These are phyloP conservation scores for Ichthyophthirius multifiliis DNA, from an alignment of 169 alveolate species.

Conservation along the genomic window DNA sequence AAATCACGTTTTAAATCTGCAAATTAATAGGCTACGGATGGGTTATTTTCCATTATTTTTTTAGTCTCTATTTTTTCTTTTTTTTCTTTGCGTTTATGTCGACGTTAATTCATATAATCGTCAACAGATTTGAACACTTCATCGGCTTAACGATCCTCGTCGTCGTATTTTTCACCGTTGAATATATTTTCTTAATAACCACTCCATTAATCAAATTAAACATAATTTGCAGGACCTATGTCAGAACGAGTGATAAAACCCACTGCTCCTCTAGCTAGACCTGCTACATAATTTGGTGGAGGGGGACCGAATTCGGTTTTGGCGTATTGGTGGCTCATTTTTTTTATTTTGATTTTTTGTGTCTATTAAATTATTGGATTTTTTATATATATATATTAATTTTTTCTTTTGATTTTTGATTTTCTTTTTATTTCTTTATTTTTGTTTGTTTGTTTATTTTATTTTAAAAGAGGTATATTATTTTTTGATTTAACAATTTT, in stretches of 20 bases:
- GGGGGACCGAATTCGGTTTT: constrained; percentile 91
- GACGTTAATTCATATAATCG: constrained; percentile 55
- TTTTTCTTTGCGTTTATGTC: constrained; percentile 37
- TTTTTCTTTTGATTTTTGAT: too few species aligned
- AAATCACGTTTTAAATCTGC: constrained; percentile 66
- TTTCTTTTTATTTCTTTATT: too few species aligned
- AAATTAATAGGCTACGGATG: constrained; percentile 38
- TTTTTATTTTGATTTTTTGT: too few species aligned
- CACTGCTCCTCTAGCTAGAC: constrained; percentile 96
- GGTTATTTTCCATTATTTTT: constrained; percentile 39
- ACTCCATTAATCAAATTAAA: constrained; percentile 91
- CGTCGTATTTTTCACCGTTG: constrained; percentile 41
- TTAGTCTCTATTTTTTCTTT: constrained; percentile 32
- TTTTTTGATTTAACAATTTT: too few species aligned
- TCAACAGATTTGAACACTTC: constrained; percentile 47
- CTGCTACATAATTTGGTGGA: constrained; percentile 96
- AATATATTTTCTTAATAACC: constrained; percentile 88
- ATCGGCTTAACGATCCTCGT: constrained; percentile 76
- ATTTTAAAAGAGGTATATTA: too few species aligned
- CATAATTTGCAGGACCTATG: constrained; percentile 92
- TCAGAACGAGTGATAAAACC: constrained; percentile 98
- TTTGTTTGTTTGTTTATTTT: too few species aligned
- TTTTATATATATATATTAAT: too few species aligned
- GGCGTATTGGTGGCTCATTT: too few species aligned
- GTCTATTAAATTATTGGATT: too few species aligned